These are phyloP conservation scores for Houttuynia cordata DNA, from an alignment of 164 flowering plant genomes.

Conservation along the genomic window DNA sequence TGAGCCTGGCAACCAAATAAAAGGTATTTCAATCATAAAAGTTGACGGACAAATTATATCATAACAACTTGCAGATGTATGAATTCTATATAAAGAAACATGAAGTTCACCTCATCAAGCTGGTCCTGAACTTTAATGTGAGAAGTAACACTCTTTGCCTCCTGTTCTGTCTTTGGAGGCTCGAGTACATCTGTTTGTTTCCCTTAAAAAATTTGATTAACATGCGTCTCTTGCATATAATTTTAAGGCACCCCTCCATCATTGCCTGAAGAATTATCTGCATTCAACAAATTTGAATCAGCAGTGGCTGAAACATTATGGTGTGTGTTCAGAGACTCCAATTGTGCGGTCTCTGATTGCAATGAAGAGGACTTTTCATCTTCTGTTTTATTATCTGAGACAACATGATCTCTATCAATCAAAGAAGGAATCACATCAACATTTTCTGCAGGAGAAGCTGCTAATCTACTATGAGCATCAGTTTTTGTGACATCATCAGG, in stretches of 20 bases:
- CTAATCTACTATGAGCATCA: too few species aligned
- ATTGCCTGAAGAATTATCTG: slow-evolving; percentile 20
- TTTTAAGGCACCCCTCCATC: slow-evolving; percentile 28
- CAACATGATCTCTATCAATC: slow-evolving; percentile 23
- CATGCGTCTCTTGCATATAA: slow-evolving; percentile 16
- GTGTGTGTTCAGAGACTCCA: slow-evolving; percentile 22
- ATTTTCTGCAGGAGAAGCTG: slow-evolving; percentile 12
- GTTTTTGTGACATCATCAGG: too few species aligned
- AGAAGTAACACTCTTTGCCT: slow-evolving; percentile 25
- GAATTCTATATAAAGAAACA: not conserved
- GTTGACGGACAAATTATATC: not conserved
- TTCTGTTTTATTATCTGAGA: slow-evolving; percentile 22
- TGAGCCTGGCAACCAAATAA: slow-evolving; percentile 71
- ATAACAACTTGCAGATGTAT: not conserved
- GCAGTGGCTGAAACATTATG: slow-evolving; percentile 19
- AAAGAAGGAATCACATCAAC: slow-evolving; percentile 20
- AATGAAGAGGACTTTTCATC: slow-evolving; percentile 21
- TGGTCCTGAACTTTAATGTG: slow-evolving; percentile 60
- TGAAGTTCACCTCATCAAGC: slow-evolving; percentile 77
- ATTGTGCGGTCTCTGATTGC: slow-evolving; percentile 12
- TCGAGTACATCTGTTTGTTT: slow-evolving; percentile 19
- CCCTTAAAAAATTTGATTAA: slow-evolving; percentile 17
- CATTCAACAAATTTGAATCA: slow-evolving; percentile 22
- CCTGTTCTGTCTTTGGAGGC: slow-evolving; percentile 19
- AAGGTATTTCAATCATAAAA: slow-evolving; percentile 16